Conservation (phyloP, 192 early-diverging fungal species). For the Mortierella claussenii region DNA sequence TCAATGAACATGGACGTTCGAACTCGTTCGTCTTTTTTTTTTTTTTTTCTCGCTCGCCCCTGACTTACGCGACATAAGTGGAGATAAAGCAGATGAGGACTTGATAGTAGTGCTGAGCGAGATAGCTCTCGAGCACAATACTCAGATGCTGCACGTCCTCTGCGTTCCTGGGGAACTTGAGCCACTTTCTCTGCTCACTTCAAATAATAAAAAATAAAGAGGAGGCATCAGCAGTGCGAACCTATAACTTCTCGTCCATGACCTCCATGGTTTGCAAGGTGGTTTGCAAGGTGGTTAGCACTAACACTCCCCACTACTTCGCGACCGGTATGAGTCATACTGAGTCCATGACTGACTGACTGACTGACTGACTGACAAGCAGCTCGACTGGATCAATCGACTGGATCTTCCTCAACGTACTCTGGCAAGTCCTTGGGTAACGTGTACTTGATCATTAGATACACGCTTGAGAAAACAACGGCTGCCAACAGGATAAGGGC, state of each 20-base stretch:
- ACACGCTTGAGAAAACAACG: constrained; percentile 13
- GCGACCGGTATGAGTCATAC: too few relatives aligned
- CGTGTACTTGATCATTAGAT: constrained; percentile 27
- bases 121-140: constrained; percentile 54
- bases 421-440: constrained; percentile 40
- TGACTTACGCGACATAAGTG: constrained; percentile 63
- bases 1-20: neutral
- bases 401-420: constrained; percentile 16
- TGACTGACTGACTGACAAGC: too few relatives aligned
- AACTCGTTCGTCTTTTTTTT: too few relatives aligned
- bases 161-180: constrained; percentile 60
- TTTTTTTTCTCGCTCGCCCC: too few relatives aligned
- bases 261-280: too few relatives aligned
- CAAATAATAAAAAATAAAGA: neutral
- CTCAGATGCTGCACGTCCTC: constrained; percentile 58
- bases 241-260: neutral
- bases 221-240: neutral
- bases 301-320: too few relatives aligned
- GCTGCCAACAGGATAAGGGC: constrained; percentile 10
- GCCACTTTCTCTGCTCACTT: constrained; percentile 54
- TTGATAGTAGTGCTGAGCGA: constrained; percentile 56
- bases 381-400: too few relatives aligned
- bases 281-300: too few relatives aligned
- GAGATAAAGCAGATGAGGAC: constrained; percentile 56
- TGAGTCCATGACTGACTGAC: neutral